These are phyloP conservation scores for Monilinia polystroma DNA, from an alignment of 2,329 filamentous ascomycete species.

Conservation along the genomic window DNA sequence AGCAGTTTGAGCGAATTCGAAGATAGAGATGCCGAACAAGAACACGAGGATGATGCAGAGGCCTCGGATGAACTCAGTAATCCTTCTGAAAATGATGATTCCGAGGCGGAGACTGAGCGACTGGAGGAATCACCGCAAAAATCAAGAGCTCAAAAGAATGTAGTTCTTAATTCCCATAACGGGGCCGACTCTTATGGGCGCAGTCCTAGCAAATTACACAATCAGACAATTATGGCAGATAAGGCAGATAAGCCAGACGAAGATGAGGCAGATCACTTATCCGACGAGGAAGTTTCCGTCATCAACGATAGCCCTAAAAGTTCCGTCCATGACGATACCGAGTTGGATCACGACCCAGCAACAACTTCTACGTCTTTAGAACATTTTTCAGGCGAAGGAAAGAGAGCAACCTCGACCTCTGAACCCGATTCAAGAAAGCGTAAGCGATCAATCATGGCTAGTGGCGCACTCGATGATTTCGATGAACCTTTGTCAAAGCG, in stretches of 20 bases:
- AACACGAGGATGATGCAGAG: conserved; percentile 56
- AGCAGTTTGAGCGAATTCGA: conserved; percentile 93
- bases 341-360: conserved; percentile 32
- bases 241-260: conserved; percentile 45
- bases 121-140: conserved; percentile 83
- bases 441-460: conserved; percentile 41
- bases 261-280: conserved; percentile 42
- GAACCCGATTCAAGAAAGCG: conserved; percentile 42
- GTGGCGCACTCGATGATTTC: conserved; percentile 37
- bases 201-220: conserved; percentile 75
- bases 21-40: conserved; percentile 64
- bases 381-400: conserved; percentile 35
- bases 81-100: conserved; percentile 59
- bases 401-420: conserved; percentile 29
- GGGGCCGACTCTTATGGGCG: conserved; percentile 58
- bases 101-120: conserved; percentile 92
- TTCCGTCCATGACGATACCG: conserved; percentile 44
- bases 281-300: conserved; percentile 41
- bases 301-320: conserved; percentile 41
- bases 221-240: conserved; percentile 48
- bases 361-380: conserved; percentile 42
- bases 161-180: conserved; percentile 57
- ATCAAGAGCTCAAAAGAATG: conserved; percentile 57
- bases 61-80: conserved; percentile 41
- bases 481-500: conserved; percentile 50